These are phyloP conservation scores for Cryomyces minteri DNA, from an alignment of 495 filamentous ascomycete genomes.

Conservation along the genomic window DNA sequence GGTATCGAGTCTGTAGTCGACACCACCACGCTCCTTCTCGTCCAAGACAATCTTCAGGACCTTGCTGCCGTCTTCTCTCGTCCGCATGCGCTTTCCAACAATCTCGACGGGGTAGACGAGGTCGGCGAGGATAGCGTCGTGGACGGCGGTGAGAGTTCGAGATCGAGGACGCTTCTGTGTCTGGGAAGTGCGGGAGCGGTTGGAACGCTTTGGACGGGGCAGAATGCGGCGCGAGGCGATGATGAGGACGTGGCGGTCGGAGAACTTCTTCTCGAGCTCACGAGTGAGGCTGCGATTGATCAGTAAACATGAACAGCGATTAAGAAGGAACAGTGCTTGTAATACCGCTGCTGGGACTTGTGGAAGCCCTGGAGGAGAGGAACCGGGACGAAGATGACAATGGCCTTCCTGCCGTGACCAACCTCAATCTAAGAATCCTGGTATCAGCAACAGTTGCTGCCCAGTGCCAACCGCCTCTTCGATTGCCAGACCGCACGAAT, in stretches of 20 bases:
- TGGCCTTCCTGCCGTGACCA: slow-evolving; percentile 99
- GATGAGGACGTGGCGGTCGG: slow-evolving; percentile 98
- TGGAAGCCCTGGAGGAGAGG: slow-evolving; percentile 90
- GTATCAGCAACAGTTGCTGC: slow-evolving; percentile 43
- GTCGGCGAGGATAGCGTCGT: slow-evolving; percentile 89
- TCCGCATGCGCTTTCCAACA: slow-evolving; percentile 91
- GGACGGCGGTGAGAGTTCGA: slow-evolving; percentile 90
- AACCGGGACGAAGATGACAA: slow-evolving; percentile 99
- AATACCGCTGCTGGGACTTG: slow-evolving; percentile 95
- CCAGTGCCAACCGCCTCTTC: slow-evolving; percentile 39
- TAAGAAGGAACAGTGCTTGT: background rate
- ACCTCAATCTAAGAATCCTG: slow-evolving; percentile 78
- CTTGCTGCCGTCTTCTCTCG: slow-evolving; percentile 56
- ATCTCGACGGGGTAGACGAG: slow-evolving; percentile 99
- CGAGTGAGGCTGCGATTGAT: slow-evolving; percentile 60
- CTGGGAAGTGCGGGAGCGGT: slow-evolving; percentile 77
- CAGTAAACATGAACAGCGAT: background rate
- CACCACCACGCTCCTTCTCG: slow-evolving; percentile 97
- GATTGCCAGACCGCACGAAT: slow-evolving; percentile 1
- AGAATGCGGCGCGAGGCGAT: slow-evolving; percentile 97
- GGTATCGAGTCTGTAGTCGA: slow-evolving; percentile 97
- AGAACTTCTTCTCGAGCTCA: slow-evolving; percentile 99
- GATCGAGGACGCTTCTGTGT: slow-evolving; percentile 97
- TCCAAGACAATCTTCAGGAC: slow-evolving; percentile 87
- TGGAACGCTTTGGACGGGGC: slow-evolving; percentile 88